Conservation (phyloP, 2,329 filamentous ascomycete species). For the Xylaria sp. region DNA sequence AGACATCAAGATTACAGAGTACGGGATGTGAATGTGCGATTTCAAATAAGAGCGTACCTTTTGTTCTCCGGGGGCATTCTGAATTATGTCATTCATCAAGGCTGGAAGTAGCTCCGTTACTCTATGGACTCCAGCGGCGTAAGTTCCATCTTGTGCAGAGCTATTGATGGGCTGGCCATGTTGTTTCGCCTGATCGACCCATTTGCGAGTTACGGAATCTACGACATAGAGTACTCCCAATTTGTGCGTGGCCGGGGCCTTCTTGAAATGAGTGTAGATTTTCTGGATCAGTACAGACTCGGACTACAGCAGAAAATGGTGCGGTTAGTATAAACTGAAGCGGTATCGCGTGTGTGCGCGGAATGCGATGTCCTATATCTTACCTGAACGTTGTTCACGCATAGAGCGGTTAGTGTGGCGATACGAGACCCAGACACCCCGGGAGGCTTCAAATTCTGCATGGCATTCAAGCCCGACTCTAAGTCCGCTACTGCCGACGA, state of each 20-base stretch:
- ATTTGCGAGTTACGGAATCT: constrained; percentile 99
- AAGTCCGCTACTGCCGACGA: constrained; percentile 88
- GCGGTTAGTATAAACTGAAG: constrained; percentile 36
- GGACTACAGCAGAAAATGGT: constrained; percentile 64
- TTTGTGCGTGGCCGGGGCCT: constrained; percentile 92
- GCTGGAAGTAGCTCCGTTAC: constrained; percentile 93
- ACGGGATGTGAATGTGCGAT: constrained; percentile 37
- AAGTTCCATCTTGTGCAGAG: constrained; percentile 87
- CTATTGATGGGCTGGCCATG: constrained; percentile 81
- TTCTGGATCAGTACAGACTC: constrained; percentile 95
- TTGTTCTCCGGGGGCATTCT: constrained; percentile 87
- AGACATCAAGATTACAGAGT: constrained; percentile 40
- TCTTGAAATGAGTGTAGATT: constrained; percentile 96
- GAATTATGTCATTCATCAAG: constrained; percentile 94
- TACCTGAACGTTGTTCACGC: constrained; percentile 91
- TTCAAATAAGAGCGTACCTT: constrained; percentile 76
- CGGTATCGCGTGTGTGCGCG: not conserved
- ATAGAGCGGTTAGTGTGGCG: constrained; percentile 82
- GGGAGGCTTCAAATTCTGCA: constrained; percentile 89
- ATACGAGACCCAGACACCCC: constrained; percentile 95
- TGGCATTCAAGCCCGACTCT: constrained; percentile 86
- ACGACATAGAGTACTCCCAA: constrained; percentile 99
- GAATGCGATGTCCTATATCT: constrained; percentile 41
- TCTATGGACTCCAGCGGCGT: constrained; percentile 92
- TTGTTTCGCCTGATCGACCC: constrained; percentile 93